Conservation (phyloP, 306 rosid species). For the Malus sylvestris region DNA sequence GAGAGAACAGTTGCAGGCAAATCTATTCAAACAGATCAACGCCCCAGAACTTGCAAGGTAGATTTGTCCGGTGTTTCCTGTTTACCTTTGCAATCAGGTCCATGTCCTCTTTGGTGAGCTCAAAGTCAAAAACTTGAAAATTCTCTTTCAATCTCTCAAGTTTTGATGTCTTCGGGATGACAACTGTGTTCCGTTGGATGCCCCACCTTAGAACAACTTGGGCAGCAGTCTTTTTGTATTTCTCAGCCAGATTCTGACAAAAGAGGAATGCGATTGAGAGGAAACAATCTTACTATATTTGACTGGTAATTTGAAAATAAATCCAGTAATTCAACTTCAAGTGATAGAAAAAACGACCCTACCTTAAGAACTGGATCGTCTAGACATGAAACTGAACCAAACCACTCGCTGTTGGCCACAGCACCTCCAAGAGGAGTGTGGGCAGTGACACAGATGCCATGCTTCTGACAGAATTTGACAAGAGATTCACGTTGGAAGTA, state of each 20-base stretch:
- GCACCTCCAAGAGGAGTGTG: conserved; percentile 97
- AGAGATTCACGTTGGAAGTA: conserved; percentile 90
- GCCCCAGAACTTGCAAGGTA: no score
- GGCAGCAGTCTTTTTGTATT: conserved; percentile 57
- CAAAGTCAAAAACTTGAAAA: no score
- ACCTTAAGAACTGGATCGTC: conserved; percentile 75
- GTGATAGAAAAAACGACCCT: background rate
- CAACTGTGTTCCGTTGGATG: no score
- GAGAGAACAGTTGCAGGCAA: conserved; percentile 1
- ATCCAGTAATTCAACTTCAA: background rate
- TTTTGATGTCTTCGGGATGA: no score
- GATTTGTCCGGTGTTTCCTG: no score
- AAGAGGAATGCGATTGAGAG: conserved; percentile 1
- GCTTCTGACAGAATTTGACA: conserved; percentile 78
- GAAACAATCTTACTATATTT: no score
- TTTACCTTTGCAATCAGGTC: no score
- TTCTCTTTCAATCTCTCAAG: no score
- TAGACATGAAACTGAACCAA: conserved; percentile 72
- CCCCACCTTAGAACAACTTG: conserved; percentile 59
- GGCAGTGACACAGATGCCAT: conserved; percentile 77
- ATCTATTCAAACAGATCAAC: background rate
- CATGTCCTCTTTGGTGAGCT: no score
- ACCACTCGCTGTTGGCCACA: conserved; percentile 68
- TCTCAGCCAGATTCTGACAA: conserved; percentile 60
- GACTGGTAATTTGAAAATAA: background rate